Conservation (phyloP, 495 filamentous ascomycete genomes). For the Penicillium herquei region DNA sequence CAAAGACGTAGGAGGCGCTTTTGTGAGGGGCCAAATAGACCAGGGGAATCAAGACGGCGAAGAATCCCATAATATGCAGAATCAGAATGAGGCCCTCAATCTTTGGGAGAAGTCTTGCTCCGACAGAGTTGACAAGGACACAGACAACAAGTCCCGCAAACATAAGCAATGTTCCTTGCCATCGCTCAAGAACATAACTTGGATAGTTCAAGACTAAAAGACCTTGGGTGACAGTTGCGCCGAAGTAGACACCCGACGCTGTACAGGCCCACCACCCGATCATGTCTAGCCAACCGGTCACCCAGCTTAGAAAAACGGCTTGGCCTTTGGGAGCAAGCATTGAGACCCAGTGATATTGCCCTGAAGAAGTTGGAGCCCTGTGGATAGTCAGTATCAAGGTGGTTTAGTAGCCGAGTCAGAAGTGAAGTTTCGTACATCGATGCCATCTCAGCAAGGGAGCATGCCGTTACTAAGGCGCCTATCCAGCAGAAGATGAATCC, state of each 20-base stretch:
- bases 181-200: conserved; percentile 37
- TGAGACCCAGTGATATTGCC: conserved; percentile 40
- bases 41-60: conserved; percentile 44
- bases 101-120: conserved; percentile 38
- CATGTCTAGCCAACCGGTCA: conserved; percentile 35
- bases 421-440: not conserved
- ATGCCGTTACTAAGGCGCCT: not conserved
- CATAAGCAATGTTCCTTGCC: conserved; percentile 47
- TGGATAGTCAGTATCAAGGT: not conserved
- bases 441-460: conserved; percentile 12
- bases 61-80: conserved; percentile 47
- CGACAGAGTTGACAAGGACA: conserved; percentile 33
- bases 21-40: conserved; percentile 34
- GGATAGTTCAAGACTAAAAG: conserved; percentile 36
- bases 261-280: conserved; percentile 34
- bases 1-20: conserved; percentile 43
- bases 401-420: not conserved
- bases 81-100: conserved; percentile 48
- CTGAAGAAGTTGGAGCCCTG: conserved; percentile 24
- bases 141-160: conserved; percentile 35
- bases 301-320: conserved; percentile 27
- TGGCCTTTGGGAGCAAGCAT: conserved; percentile 27
- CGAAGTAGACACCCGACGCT: conserved; percentile 24
- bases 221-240: conserved; percentile 36
- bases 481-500: not conserved